A percentile compares a stretch with the other conserved stretches of the same genome.
Conservation (phyloP, 2,329 filamentous ascomycete genomes). For the Drechslerella dactyloides region DNA sequence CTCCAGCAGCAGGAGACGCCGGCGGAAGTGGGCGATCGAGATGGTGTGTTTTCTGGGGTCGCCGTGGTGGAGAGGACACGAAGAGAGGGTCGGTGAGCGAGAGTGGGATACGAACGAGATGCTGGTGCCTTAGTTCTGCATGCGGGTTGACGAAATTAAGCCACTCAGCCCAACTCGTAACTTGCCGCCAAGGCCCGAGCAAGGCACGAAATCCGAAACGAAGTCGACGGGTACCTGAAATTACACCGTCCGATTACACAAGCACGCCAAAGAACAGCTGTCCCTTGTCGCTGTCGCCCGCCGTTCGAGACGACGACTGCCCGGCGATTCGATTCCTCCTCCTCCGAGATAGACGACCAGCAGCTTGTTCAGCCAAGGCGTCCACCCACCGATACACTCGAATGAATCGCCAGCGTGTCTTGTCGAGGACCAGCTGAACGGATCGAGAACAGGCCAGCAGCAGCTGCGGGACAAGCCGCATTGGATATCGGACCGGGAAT, state of each 20-base stretch:
- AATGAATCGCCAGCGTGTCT: slow-evolving; percentile 38
- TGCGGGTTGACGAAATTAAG: slow-evolving; percentile 49
- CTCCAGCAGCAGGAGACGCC: not conserved
- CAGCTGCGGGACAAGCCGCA: slow-evolving; percentile 8
- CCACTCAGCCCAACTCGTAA: slow-evolving; percentile 34
- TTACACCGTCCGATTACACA: not conserved
- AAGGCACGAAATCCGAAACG: slow-evolving; percentile 22
- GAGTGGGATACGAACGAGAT: slow-evolving; percentile 15
- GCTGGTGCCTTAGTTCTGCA: slow-evolving; percentile 9
- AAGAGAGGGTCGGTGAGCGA: slow-evolving; percentile 4
- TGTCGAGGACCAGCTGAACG: slow-evolving; percentile 12
- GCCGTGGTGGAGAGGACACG: not conserved
- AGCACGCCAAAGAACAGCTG: slow-evolving; percentile 12
- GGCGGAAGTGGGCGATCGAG: not conserved
- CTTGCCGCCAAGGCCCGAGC: slow-evolving; percentile 26
- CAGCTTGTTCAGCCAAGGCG: not conserved
- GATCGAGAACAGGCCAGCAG: slow-evolving; percentile 11
- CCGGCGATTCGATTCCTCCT: not conserved
- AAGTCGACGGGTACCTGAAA: slow-evolving; percentile 7
- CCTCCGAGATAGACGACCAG: not conserved
- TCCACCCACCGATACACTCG: slow-evolving; percentile 14
- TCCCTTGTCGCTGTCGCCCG: not conserved
- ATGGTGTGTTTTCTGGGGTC: not conserved
- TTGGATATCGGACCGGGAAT: slow-evolving; percentile 34
- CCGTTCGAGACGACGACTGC: not conserved